These are phyloP conservation scores for Agapanthus africanus DNA, from an alignment of 106 monocot genomes.

Conservation along the genomic window DNA sequence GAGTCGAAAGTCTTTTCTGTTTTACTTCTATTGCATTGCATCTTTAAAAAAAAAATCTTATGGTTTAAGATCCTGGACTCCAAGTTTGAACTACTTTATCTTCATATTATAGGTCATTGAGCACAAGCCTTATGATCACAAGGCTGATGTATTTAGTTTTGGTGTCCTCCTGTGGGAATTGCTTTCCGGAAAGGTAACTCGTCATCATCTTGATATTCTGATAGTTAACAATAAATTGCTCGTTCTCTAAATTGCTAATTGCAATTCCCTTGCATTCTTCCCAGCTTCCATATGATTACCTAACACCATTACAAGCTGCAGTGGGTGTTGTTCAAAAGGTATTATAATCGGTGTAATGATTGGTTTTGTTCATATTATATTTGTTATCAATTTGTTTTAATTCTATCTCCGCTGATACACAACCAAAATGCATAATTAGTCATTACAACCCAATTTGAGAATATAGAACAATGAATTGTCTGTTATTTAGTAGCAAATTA, in stretches of 20 bases:
- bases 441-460: too few species aligned
- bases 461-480: too few species aligned
- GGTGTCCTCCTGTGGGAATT: conserved; percentile 83
- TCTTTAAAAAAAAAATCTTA: too few species aligned
- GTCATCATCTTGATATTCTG: background rate
- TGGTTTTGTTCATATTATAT: too few species aligned
- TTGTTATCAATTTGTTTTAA: too few species aligned
- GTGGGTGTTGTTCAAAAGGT: conserved; percentile 97
- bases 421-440: too few species aligned
- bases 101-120: conserved; percentile 66
- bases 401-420: too few species aligned
- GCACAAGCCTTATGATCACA: conserved; percentile 93
- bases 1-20: background rate
- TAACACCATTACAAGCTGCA: conserved; percentile 90
- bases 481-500: too few species aligned
- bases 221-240: background rate
- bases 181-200: conserved; percentile 70
- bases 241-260: background rate
- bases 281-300: conserved; percentile 82
- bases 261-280: conserved; percentile 5
- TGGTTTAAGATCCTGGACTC: too few species aligned
- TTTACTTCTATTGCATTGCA: background rate
- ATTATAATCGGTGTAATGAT: too few species aligned
- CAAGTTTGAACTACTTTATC: too few species aligned
- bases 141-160: conserved; percentile 97